phyloP scores from a whole-genome alignment of 768 basidiomycete species.

The Trametes sanguinea region DNA sequence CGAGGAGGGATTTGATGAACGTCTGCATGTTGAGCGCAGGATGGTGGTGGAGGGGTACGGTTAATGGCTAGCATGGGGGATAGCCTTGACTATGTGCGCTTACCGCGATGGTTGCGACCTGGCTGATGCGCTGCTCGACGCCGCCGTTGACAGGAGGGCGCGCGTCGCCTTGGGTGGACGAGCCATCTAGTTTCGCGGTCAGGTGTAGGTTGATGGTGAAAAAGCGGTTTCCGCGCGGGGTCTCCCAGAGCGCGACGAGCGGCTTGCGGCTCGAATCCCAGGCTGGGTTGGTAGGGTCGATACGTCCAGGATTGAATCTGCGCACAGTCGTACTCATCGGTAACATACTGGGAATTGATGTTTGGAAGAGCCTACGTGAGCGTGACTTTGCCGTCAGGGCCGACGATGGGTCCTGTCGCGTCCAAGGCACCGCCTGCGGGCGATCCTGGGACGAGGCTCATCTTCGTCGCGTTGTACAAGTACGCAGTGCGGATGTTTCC shows the following conservation, averaged over 20 bases:
- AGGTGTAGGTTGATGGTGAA: constrained; percentile 64
- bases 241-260: constrained; percentile 57
- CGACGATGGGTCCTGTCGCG: constrained; percentile 41
- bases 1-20: constrained; percentile 50
- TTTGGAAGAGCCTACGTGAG: constrained; percentile 40
- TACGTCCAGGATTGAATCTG: constrained; percentile 64
- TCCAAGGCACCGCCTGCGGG: constrained; percentile 53
- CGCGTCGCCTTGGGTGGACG: constrained; percentile 53
- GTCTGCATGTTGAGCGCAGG: constrained; percentile 33
- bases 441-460: constrained; percentile 47
- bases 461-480: constrained; percentile 52
- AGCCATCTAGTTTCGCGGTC: constrained; percentile 51
- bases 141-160: constrained; percentile 58
- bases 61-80: neutral
- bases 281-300: constrained; percentile 56
- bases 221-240: constrained; percentile 43
- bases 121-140: constrained; percentile 48
- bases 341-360: neutral
- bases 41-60: constrained; percentile 1
- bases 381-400: constrained; percentile 36
- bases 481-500: constrained; percentile 65
- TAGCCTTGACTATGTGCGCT: constrained; percentile 18
- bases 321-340: neutral
- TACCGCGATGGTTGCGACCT: constrained; percentile 53
- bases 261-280: constrained; percentile 61